Conservation (phyloP, 2,329 filamentous ascomycete species). For the Chaetomium olivaceum region DNA sequence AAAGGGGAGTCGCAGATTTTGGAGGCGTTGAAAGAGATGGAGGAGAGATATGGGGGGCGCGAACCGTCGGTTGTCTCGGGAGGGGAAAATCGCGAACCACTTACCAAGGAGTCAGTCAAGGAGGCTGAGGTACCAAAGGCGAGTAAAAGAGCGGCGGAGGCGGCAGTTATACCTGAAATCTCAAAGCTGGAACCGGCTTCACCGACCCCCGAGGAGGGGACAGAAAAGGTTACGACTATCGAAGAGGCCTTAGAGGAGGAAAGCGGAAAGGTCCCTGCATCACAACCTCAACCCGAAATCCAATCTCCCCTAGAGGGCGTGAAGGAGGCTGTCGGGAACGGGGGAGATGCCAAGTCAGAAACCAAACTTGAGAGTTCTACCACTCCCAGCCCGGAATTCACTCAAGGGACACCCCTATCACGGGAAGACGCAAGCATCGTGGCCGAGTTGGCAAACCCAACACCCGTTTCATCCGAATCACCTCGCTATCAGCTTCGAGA, state of each 20-base stretch:
- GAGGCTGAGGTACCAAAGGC: neutral
- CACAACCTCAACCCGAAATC: neutral
- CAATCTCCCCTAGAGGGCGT: neutral
- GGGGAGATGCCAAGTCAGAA: neutral
- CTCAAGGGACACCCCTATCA: conserved; percentile 22
- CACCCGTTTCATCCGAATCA: conserved; percentile 28
- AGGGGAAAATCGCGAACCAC: neutral
- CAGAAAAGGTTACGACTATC: neutral
- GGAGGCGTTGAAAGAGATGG: conserved; percentile 32
- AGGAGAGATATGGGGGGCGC: conserved; percentile 1
- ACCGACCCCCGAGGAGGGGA: neutral
- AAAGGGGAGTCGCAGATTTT: conserved; percentile 48
- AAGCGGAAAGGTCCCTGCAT: neutral
- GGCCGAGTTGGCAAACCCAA: conserved; percentile 26
- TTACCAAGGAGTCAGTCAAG: neutral
- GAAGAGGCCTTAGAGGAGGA: neutral
- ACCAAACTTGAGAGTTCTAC: neutral
- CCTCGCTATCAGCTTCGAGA: conserved; percentile 72
- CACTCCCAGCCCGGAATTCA: neutral
- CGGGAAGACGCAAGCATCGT: conserved; percentile 34
- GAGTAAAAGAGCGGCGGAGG: neutral
- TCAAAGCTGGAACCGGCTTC: neutral
- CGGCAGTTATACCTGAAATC: neutral
- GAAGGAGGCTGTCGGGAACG: no score
- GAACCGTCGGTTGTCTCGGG: neutral